phyloP scores from a whole-genome alignment of 2,329 filamentous ascomycete genomes.

The Thelonectria discophora region DNA sequence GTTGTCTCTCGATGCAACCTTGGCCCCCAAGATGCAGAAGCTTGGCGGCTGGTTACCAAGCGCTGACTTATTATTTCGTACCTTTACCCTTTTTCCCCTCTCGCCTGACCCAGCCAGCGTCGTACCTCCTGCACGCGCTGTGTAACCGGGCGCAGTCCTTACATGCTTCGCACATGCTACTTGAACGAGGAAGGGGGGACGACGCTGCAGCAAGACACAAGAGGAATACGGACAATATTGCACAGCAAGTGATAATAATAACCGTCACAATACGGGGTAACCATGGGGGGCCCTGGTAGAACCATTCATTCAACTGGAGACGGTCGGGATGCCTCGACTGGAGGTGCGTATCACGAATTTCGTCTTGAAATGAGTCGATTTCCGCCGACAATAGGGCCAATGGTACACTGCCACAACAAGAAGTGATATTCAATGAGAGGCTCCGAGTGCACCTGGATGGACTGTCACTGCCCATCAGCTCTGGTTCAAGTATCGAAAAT shows the following conservation, averaged over 20 bases:
- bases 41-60: constrained; percentile 19
- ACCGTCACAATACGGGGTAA: no score
- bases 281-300: background rate
- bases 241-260: no score
- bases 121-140: constrained; percentile 10
- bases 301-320: background rate
- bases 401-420: background rate
- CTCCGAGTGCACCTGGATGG: no score
- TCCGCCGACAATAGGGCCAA: background rate
- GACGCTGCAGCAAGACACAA: no score
- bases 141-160: background rate
- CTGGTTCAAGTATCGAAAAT: background rate
- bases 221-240: no score
- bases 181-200: no score
- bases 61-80: constrained; percentile 15
- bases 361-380: background rate
- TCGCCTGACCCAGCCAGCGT: constrained; percentile 1
- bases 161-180: no score
- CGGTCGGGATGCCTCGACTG: no score
- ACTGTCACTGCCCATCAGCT: no score
- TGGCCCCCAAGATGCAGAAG: constrained; percentile 1
- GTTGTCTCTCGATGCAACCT: no score
- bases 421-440: background rate
- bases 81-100: no score
- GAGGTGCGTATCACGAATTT: background rate